A percentile compares a stretch with the other conserved stretches of the same genome.
These are phyloP conservation scores for Hippophae gyantsensis DNA, from an alignment of 306 rosid species.

Conservation along the genomic window DNA sequence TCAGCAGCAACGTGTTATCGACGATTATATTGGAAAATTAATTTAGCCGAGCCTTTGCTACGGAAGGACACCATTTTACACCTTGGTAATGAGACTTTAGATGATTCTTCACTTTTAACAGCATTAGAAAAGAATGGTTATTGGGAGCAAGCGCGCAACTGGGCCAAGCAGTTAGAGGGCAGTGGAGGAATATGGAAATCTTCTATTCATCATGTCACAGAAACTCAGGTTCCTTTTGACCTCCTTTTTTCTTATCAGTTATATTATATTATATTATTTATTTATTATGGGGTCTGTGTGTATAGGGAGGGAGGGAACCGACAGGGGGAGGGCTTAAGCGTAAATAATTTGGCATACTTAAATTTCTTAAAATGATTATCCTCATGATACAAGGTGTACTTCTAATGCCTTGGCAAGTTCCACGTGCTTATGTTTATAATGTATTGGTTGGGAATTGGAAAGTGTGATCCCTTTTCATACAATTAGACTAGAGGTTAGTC, in stretches of 20 bases:
- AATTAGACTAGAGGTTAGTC: too few species aligned
- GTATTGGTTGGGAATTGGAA: too few species aligned
- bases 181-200: constrained; percentile 75
- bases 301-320: background rate
- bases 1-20: constrained; percentile 53
- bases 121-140: constrained; percentile 75
- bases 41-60: constrained; percentile 81
- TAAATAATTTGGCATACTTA: too few species aligned
- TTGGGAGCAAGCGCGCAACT: constrained; percentile 95
- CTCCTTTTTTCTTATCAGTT: background rate
- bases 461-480: too few species aligned
- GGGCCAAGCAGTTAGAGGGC: constrained; percentile 96
- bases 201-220: constrained; percentile 77
- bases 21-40: constrained; percentile 72
- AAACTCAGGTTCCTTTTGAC: constrained; percentile 61
- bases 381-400: too few species aligned
- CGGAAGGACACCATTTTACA: constrained; percentile 55
- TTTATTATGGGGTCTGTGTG: background rate
- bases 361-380: too few species aligned
- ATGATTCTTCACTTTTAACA: constrained; percentile 75
- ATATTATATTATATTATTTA: constrained; percentile 20
- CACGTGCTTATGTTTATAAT: too few species aligned
- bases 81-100: constrained; percentile 65
- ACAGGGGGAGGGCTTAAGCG: background rate
- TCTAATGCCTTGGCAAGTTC: too few species aligned